These are phyloP conservation scores for Cladophialophora yegresii DNA, from an alignment of 2,329 filamentous ascomycete species.

Conservation along the genomic window DNA sequence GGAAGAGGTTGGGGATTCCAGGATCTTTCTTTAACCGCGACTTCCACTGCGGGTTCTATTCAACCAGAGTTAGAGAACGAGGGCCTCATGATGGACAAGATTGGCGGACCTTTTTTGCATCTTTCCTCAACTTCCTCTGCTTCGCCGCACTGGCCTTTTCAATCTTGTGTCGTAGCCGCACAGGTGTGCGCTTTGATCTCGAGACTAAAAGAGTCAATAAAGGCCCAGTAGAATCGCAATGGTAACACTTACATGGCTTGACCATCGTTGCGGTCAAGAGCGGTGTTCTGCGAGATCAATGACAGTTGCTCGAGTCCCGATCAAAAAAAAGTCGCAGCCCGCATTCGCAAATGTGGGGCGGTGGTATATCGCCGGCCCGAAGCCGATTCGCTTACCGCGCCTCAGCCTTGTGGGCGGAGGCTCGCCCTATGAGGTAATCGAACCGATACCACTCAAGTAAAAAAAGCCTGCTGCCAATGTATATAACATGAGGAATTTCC, in stretches of 20 bases:
- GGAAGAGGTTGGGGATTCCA: constrained; percentile 94
- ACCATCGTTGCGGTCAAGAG: constrained; percentile 35
- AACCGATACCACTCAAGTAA: neutral
- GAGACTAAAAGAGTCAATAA: constrained; percentile 63
- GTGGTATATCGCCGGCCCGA: neutral
- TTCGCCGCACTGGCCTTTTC: constrained; percentile 88
- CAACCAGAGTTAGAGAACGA: neutral
- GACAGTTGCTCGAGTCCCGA: neutral
- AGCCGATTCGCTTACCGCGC: neutral
- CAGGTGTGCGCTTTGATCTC: constrained; percentile 87
- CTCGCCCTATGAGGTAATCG: neutral
- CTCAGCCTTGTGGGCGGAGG: neutral
- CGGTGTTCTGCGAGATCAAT: neutral
- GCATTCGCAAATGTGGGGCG: neutral
- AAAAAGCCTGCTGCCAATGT: neutral
- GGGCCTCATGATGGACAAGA: neutral
- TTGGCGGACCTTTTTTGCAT: constrained; percentile 70
- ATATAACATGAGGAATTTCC: neutral
- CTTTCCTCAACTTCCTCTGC: constrained; percentile 84
- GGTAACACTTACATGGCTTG: constrained; percentile 36
- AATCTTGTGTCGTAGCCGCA: constrained; percentile 92
- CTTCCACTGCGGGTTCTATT: constrained; percentile 87
- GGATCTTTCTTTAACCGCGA: constrained; percentile 96
- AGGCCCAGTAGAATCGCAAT: neutral
- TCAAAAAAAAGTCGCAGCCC: constrained; percentile 11